These are phyloP conservation scores for Suillus subluteus DNA, from an alignment of 768 basidiomycete species.

Conservation along the genomic window DNA sequence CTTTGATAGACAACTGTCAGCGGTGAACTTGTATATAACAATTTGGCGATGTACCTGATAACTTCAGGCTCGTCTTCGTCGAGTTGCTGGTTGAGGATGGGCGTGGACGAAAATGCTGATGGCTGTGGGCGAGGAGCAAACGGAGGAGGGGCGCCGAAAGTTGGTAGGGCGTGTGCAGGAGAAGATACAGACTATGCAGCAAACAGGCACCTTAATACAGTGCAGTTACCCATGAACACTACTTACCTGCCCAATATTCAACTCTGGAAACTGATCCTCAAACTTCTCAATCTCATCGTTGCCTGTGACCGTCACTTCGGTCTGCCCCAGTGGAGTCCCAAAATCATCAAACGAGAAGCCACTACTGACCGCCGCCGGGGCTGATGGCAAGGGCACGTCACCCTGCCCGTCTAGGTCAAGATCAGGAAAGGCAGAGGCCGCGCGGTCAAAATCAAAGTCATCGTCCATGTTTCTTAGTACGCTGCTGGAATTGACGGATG, in stretches of 20 bases:
- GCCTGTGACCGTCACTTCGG: slow-evolving; percentile 77
- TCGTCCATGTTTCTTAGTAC: slow-evolving; percentile 36
- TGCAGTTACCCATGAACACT: background rate
- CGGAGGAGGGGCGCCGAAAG: slow-evolving; percentile 53
- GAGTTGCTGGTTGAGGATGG: slow-evolving; percentile 68
- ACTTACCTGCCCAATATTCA: slow-evolving; percentile 55
- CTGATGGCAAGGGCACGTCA: slow-evolving; percentile 51
- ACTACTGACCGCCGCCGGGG: slow-evolving; percentile 35
- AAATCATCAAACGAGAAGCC: slow-evolving; percentile 74
- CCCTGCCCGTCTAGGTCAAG: slow-evolving; percentile 72
- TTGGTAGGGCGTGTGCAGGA: slow-evolving; percentile 33
- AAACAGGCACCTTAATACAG: slow-evolving; percentile 16
- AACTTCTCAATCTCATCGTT: slow-evolving; percentile 87
- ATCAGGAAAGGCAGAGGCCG: slow-evolving; percentile 85
- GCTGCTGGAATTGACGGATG: background rate
- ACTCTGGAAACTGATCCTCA: slow-evolving; percentile 83
- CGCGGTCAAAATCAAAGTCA: slow-evolving; percentile 80
- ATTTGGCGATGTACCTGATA: slow-evolving; percentile 60
- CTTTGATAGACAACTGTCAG: slow-evolving; percentile 40
- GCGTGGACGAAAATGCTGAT: slow-evolving; percentile 70
- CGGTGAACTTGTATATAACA: background rate
- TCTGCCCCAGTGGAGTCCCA: slow-evolving; percentile 46
- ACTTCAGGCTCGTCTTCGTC: slow-evolving; percentile 86
- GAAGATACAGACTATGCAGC: slow-evolving; percentile 37
- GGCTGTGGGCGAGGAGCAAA: slow-evolving; percentile 81